A percentile compares a stretch with the other conserved stretches of the same genome.
These are phyloP conservation scores for Mortierella sp. DNA, from an alignment of 371 early-diverging fungal species.

Conservation along the genomic window DNA sequence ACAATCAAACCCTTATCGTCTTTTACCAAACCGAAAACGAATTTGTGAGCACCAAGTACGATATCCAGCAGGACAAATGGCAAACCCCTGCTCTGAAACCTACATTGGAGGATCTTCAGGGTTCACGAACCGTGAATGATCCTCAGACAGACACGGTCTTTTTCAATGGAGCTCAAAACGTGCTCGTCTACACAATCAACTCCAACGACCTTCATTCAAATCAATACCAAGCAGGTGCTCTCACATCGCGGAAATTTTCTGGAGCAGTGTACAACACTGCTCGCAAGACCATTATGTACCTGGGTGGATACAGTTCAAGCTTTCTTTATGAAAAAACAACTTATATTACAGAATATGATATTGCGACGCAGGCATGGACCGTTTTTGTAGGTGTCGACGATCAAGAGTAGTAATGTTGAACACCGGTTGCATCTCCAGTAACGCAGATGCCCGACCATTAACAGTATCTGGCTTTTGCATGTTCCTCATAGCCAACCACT, in stretches of 20 bases:
- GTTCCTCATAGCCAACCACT: not conserved
- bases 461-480: not conserved
- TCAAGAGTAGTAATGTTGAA: not conserved
- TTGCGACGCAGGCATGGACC: not conserved
- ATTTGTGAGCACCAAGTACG: not conserved
- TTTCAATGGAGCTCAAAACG: not conserved
- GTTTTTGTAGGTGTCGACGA: constrained; percentile 3
- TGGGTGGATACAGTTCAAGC: not conserved
- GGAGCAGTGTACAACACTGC: constrained; percentile 16
- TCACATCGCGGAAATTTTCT: constrained; percentile 3
- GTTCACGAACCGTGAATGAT: constrained; percentile 11
- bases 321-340: not conserved
- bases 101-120: not conserved
- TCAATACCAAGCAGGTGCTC: not conserved
- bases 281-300: constrained; percentile 11
- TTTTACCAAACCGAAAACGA: not conserved
- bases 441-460: too few species aligned
- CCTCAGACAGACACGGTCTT: constrained; percentile 17
- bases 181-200: constrained; percentile 4
- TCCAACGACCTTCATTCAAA: not conserved
- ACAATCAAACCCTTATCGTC: constrained; percentile 30
- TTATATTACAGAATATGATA: constrained; percentile 1
- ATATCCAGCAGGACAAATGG: constrained; percentile 5
- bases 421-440: too few species aligned
- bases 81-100: not conserved